Evolutionary conservation across 2,329 filamentous ascomycete species (phyloP), one percentile per base, ranked within the genome.

Genomic region (Penicillium psychrosexuale): DNA sequence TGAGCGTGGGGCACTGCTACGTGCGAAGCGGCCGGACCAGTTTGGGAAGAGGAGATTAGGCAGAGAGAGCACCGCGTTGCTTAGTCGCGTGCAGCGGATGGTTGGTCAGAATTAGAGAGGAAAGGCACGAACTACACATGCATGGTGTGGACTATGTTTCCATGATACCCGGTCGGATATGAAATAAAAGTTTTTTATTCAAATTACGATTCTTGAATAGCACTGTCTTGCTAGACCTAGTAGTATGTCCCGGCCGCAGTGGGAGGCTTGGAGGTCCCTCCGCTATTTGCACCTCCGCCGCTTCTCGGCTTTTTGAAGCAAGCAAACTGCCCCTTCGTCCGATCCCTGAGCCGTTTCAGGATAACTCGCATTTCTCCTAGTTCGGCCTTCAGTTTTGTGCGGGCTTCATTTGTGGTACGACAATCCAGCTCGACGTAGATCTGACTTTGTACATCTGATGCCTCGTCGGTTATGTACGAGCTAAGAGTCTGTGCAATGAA

Each of bases 401-500:
- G 82, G 3, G 92, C 91, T 56, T 91, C 87, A 65, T 94, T 92
- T 69, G 96, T 91, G 49, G 94, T 97, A 47, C 91, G 86, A 56
- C 85, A 83, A 71, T 99, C 94, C 15, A 99, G 78, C 69, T 94
- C 91, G 61, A 94, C 84, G 73, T 97, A 99, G 45, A 99, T 93
- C 71, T 92, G 85, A 64, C 88, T 88, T 76, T 97, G 94, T 13
- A 90, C 81, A 69, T 92, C 85, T 8, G 85, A 86, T 3, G 91
- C 90, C 47, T 85, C 82, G 54, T 96, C 89, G 0, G 90, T 94
- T 0, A 90, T 94, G 73, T 95, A 99, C 63, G 92, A 87, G 57
- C 84, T 89, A 33, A 99, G 82, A 5, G 93, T 97, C 77, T 99
- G 94, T 0, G 92, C 90, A 54, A 97, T 87, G 69, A 99, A 97